These are phyloP conservation scores for Papiliotrema terrestris DNA, from an alignment of 1,284 basidiomycete species.

Conservation along the genomic window DNA sequence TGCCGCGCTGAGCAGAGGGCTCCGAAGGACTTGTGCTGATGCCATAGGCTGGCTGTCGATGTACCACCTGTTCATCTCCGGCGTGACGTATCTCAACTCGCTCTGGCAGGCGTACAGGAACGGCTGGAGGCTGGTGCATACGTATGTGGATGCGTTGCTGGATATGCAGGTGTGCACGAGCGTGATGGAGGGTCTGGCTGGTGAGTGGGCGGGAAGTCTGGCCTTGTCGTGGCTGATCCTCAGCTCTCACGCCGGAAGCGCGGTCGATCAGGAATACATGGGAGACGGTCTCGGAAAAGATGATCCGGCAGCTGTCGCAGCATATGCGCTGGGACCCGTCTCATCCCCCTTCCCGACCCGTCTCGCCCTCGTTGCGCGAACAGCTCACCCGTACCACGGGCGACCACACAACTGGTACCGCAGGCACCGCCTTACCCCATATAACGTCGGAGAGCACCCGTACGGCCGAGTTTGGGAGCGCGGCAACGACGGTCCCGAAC, in stretches of 20 bases:
- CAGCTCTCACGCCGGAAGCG: constrained; percentile 3
- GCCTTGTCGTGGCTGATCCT: not conserved
- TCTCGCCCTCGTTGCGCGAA: too few relatives aligned
- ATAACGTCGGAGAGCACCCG: too few relatives aligned
- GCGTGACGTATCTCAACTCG: constrained; percentile 7
- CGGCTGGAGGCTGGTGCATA: constrained; percentile 4
- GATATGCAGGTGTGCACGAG: constrained; percentile 6
- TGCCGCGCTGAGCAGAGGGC: not conserved
- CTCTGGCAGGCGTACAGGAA: constrained; percentile 3
- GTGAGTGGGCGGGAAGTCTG: not conserved
- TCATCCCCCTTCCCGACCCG: not conserved
- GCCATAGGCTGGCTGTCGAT: not conserved
- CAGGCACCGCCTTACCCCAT: too few relatives aligned
- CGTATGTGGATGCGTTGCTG: constrained; percentile 6
- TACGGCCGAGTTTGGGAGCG: too few relatives aligned
- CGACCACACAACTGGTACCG: too few relatives aligned
- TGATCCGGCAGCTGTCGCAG: constrained; percentile 5
- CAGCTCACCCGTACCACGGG: not conserved
- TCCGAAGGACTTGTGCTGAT: not conserved
- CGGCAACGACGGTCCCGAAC: too few relatives aligned
- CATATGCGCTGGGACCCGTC: not conserved
- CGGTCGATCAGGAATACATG: not conserved
- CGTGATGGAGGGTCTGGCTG: constrained; percentile 7
- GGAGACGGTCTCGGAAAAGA: constrained; percentile 1
- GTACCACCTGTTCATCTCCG: constrained; percentile 4